These are phyloP conservation scores for Leccinum broughii DNA, from an alignment of 768 basidiomycete species.

Conservation along the genomic window DNA sequence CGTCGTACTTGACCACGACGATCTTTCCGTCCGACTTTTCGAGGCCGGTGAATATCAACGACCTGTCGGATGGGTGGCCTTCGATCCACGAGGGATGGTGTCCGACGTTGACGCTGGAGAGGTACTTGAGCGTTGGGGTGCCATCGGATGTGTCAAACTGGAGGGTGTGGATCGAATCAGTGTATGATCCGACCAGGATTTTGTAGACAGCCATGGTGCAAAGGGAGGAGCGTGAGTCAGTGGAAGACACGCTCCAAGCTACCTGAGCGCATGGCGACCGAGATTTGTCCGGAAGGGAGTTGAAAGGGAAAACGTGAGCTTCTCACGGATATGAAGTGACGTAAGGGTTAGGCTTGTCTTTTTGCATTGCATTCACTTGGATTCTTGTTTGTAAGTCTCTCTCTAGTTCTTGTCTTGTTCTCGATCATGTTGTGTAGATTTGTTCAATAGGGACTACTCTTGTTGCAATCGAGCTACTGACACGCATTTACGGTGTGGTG, in stretches of 20 bases:
- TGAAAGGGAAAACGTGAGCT: too few species aligned
- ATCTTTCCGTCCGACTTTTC: constrained; percentile 69
- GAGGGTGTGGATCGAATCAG: constrained; percentile 61
- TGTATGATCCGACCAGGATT: constrained; percentile 68
- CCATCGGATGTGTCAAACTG: constrained; percentile 56
- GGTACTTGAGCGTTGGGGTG: constrained; percentile 51
- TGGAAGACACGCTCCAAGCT: too few species aligned
- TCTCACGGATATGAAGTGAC: too few species aligned
- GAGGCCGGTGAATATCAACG: constrained; percentile 63
- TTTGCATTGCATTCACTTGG: constrained; percentile 20
- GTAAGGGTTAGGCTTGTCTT: too few species aligned
- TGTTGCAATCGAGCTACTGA: neutral
- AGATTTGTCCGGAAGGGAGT: too few species aligned
- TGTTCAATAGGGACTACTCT: constrained; percentile 25
- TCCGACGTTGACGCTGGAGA: constrained; percentile 51
- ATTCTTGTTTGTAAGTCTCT: constrained; percentile 13
- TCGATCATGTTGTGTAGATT: constrained; percentile 14
- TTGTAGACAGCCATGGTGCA: constrained; percentile 25
- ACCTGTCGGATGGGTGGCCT: constrained; percentile 52
- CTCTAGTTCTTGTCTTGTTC: constrained; percentile 5
- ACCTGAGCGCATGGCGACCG: too few species aligned
- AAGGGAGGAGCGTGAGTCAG: too few species aligned
- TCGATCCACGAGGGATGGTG: constrained; percentile 79
- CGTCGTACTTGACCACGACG: constrained; percentile 56
- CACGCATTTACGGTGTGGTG: neutral